Percentiles rank a stretch among this genome's conserved stretches.
Evolutionary conservation across 768 basidiomycete genomes (phyloP).

Genomic region (Mycena latifolia): DNA sequence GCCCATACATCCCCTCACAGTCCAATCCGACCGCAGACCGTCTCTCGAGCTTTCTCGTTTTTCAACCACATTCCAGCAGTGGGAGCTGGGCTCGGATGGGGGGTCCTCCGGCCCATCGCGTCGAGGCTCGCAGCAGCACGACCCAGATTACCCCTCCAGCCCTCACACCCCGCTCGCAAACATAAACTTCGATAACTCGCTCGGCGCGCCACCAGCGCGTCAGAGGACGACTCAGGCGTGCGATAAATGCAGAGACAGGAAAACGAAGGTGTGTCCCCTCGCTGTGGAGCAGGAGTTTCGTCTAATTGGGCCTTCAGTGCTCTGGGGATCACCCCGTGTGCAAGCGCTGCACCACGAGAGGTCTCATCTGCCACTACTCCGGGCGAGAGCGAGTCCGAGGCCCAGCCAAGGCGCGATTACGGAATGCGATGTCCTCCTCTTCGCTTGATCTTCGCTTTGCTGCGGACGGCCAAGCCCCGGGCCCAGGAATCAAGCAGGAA

Average conservation of each 20-base stretch:
- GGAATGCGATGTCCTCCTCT: constrained; percentile 44
- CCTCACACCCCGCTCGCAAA: neutral
- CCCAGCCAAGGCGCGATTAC: constrained; percentile 45
- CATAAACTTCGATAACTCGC: constrained; percentile 20
- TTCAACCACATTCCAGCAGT: constrained; percentile 29
- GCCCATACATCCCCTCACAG: constrained; percentile 1
- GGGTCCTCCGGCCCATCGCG: constrained; percentile 13
- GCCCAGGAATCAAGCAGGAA: constrained; percentile 29
- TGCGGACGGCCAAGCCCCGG: constrained; percentile 18
- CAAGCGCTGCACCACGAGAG: constrained; percentile 61
- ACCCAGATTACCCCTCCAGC: constrained; percentile 5
- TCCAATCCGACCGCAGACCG: neutral
- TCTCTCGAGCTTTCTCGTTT: constrained; percentile 24
- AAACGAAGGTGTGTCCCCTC: constrained; percentile 61
- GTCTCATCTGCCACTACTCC: constrained; percentile 65
- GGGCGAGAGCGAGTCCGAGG: constrained; percentile 46
- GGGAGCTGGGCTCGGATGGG: constrained; percentile 18
- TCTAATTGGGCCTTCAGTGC: constrained; percentile 51
- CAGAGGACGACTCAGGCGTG: constrained; percentile 67
- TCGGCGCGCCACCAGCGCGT: constrained; percentile 42
- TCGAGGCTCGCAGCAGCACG: constrained; percentile 1
- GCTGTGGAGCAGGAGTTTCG: neutral
- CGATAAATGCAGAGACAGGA: constrained; percentile 68
- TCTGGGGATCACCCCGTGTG: constrained; percentile 70
- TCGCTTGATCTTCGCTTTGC: constrained; percentile 39